Evolutionary conservation across 1,284 basidiomycete species (phyloP).

Genomic region (Sporisorium sorghi): DNA sequence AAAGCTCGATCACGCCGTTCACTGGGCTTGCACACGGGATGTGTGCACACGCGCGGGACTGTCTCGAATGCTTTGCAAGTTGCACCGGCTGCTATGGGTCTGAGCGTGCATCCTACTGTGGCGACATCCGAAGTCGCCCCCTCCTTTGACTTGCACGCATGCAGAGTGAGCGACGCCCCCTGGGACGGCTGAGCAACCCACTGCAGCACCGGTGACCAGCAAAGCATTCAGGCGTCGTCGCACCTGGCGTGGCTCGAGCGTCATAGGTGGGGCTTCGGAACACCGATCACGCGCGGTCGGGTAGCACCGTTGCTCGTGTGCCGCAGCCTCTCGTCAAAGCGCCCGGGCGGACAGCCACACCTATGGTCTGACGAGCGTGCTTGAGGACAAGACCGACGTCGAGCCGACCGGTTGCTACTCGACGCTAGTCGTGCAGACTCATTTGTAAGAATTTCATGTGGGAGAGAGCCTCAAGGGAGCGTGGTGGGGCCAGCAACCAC

Average conservation of each 20-base stretch:
- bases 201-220: neutral
- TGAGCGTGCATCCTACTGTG: neutral
- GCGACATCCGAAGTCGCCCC: neutral
- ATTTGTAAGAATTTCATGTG: neutral
- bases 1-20: neutral
- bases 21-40: neutral
- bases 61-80: neutral
- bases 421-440: no score
- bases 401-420: neutral
- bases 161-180: neutral
- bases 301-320: neutral
- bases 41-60: no score
- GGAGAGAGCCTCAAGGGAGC: neutral
- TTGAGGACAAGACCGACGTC: neutral
- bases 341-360: neutral
- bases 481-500: constrained; percentile 3
- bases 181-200: constrained; percentile 12
- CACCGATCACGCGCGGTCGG: neutral
- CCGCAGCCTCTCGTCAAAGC: neutral
- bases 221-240: neutral
- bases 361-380: neutral
- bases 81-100: neutral
- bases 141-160: neutral
- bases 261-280: no score
- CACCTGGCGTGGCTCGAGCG: neutral